A percentile compares a stretch with the other conserved stretches of the same genome.
Evolutionary conservation across 768 basidiomycete species (phyloP).

Genomic region (Suillus americanus): DNA sequence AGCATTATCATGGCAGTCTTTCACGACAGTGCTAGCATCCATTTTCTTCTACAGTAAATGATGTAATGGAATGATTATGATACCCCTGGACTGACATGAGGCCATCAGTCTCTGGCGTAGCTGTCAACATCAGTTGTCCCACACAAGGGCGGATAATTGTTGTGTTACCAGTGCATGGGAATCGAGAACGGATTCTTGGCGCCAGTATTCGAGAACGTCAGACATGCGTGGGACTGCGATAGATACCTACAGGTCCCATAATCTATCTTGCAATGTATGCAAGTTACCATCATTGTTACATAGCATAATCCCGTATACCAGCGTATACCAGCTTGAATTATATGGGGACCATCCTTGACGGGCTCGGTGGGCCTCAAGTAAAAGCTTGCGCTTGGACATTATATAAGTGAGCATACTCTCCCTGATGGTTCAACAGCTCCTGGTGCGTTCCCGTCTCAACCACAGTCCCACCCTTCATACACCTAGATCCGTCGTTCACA

Average conservation of each 20-base stretch:
- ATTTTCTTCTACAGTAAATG: background rate
- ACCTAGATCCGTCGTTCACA: conserved; percentile 18
- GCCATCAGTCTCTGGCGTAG: too few species aligned
- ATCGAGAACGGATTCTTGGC: background rate
- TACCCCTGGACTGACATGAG: background rate
- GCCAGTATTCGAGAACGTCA: background rate
- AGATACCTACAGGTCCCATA: background rate
- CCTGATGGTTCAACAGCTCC: conserved; percentile 26
- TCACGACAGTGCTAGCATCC: background rate
- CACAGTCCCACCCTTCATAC: conserved; percentile 33
- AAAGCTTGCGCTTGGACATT: conserved; percentile 34
- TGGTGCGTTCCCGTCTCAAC: conserved; percentile 34
- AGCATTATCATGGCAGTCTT: background rate
- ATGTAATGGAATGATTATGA: background rate
- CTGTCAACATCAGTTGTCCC: too few species aligned
- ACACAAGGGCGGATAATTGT: too few species aligned
- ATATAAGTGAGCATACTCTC: conserved; percentile 35
- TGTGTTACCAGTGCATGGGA: background rate
- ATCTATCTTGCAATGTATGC: background rate
- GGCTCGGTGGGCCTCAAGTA: conserved; percentile 2
- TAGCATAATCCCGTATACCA: too few species aligned
- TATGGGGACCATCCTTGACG: background rate
- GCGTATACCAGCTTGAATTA: background rate
- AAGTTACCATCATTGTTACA: too few species aligned
- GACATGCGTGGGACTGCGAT: background rate